These are phyloP conservation scores for Pontederia paniculata DNA, from an alignment of 176 grass and related monocot genomes.

Conservation along the genomic window DNA sequence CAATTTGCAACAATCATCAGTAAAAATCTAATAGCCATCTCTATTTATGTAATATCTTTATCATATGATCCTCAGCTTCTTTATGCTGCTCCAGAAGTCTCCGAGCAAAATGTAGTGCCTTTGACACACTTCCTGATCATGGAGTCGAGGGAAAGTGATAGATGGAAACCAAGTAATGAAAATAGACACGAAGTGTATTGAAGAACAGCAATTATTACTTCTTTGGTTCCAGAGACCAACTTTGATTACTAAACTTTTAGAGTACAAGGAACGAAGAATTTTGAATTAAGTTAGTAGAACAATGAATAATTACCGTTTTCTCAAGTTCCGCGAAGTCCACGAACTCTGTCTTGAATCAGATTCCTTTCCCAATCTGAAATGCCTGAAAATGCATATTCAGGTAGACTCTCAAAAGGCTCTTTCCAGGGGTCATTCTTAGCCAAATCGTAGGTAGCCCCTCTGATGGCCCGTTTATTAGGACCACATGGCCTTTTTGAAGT, in stretches of 20 bases:
- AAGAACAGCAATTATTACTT: conserved; percentile 6
- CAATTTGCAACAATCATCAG: too few species aligned
- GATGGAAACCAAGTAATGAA: too few species aligned
- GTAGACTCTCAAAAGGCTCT: conserved; percentile 69
- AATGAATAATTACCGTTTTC: not conserved
- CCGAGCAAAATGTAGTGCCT: too few species aligned
- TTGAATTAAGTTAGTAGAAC: not conserved
- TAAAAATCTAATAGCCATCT: too few species aligned
- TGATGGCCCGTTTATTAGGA: conserved; percentile 66
- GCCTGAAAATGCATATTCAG: conserved; percentile 55
- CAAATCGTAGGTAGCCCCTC: conserved; percentile 58
- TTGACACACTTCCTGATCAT: too few species aligned
- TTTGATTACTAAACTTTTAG: not conserved
- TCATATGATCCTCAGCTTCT: too few species aligned
- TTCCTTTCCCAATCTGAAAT: conserved; percentile 56
- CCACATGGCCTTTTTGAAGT: conserved; percentile 63
- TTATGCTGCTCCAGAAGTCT: too few species aligned
- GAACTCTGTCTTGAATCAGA: conserved; percentile 48
- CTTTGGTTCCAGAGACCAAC: not conserved
- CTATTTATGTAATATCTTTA: too few species aligned
- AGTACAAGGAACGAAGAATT: not conserved
- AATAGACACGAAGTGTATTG: too few species aligned
- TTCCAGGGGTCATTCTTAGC: conserved; percentile 65
- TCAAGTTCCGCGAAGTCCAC: conserved; percentile 31
- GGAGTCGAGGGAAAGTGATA: too few species aligned